Evolutionary conservation across 2,329 filamentous ascomycete species (phyloP).

Genomic region (Xylariomycetidae sp.): DNA sequence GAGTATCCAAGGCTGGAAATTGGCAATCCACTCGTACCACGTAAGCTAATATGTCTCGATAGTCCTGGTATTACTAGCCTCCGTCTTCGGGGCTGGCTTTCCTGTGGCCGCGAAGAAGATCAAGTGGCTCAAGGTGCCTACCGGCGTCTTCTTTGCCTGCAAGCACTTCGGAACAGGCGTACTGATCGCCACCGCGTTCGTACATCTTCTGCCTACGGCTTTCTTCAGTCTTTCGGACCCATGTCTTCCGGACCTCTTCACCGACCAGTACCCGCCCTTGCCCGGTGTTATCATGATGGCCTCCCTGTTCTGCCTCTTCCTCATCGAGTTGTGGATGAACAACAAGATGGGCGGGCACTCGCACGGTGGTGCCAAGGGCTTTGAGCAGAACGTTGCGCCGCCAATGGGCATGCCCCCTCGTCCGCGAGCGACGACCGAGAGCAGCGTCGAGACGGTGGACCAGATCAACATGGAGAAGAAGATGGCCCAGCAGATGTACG

Average conservation of each 20-base stretch:
- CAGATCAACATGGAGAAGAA: conserved; percentile 34
- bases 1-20: conserved; percentile 18
- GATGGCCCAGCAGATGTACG: conserved; percentile 34
- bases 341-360: conserved; percentile 52
- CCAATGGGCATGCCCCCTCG: conserved; percentile 18
- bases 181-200: conserved; percentile 66
- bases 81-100: conserved; percentile 43
- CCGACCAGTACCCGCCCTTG: conserved; percentile 52
- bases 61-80: conserved; percentile 22
- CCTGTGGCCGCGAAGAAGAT: conserved; percentile 50
- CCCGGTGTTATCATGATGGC: conserved; percentile 62
- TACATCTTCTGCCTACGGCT: conserved; percentile 59
- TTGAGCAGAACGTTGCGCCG: conserved; percentile 16
- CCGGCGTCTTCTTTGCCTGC: conserved; percentile 53
- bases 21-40: too few species aligned
- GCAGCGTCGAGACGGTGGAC: conserved; percentile 30
- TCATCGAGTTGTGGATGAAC: conserved; percentile 57
- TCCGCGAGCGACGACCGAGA: conserved; percentile 23
- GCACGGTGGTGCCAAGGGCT: conserved; percentile 50
- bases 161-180: conserved; percentile 67
- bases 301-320: conserved; percentile 54
- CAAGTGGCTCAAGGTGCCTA: conserved; percentile 51
- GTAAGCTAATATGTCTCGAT: not conserved
- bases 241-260: conserved; percentile 55
- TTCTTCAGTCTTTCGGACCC: conserved; percentile 46